phyloP scores from a whole-genome alignment of 495 filamentous ascomycete genomes.

The Aspergillus steynii region DNA sequence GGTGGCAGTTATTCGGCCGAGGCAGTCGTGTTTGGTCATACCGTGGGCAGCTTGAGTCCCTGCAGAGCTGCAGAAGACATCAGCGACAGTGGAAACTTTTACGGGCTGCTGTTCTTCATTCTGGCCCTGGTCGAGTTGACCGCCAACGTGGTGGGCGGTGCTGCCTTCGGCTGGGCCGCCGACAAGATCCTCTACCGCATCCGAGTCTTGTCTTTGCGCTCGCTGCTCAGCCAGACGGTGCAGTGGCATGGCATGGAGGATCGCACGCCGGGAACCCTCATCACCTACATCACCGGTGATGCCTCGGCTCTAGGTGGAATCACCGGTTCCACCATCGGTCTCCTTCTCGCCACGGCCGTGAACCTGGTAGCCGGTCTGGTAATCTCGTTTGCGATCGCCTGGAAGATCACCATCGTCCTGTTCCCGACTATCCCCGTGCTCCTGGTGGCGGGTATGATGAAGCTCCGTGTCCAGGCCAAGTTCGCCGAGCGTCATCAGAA shows the following conservation, averaged over 20 bases:
- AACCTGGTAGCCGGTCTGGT: slow-evolving; percentile 40
- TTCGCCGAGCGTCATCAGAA: slow-evolving; percentile 60
- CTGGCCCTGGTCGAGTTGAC: slow-evolving; percentile 53
- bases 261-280: slow-evolving; percentile 43
- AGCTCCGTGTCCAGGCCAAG: slow-evolving; percentile 49
- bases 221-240: slow-evolving; percentile 50
- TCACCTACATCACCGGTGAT: slow-evolving; percentile 52
- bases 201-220: slow-evolving; percentile 49
- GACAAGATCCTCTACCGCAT: slow-evolving; percentile 51
- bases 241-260: slow-evolving; percentile 50
- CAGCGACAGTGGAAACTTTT: slow-evolving; percentile 43
- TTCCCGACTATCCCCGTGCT: slow-evolving; percentile 42
- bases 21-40: slow-evolving; percentile 53
- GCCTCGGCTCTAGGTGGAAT: slow-evolving; percentile 47
- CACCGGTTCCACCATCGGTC: slow-evolving; percentile 43
- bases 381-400: slow-evolving; percentile 40
- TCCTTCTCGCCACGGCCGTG: slow-evolving; percentile 45
- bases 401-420: slow-evolving; percentile 43
- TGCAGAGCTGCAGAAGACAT: slow-evolving; percentile 38
- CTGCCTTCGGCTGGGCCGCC: slow-evolving; percentile 50
- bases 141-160: slow-evolving; percentile 48
- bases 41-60: slow-evolving; percentile 41
- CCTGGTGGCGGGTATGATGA: slow-evolving; percentile 50
- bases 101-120: slow-evolving; percentile 55
- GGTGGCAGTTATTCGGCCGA: slow-evolving; percentile 48